Evolutionary conservation across 164 flowering plant species (phyloP), one percentile per base, ranked within the genome.

Genomic region (Tetracentron sinense): DNA sequence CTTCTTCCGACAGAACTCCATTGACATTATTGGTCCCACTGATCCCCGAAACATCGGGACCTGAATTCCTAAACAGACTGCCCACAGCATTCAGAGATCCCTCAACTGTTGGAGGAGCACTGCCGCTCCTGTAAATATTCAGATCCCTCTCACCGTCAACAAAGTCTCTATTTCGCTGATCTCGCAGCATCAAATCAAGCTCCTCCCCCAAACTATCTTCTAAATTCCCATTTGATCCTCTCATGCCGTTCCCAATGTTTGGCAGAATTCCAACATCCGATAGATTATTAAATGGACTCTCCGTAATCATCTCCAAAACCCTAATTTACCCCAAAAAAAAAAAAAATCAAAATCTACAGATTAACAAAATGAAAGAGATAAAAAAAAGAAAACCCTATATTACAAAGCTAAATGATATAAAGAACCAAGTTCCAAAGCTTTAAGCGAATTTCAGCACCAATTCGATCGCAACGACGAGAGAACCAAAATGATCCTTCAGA

Each of bases 51-150:
- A n/a, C n/a, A 12, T 48, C 22, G 10, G 16, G 17, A n/a, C 62
- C 57, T 6, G 38, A 52, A 69, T 73, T 71, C 54, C 65, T 51
- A 49, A 68, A 80, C 25, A 88, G 68, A 79, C 81, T 75, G 7
- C 78, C 91, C 35, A 78, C 82, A 21, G 97, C 88, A 61, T 61
- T 77, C 29, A 81, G 57, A 16, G 97, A 85, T 4, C 97, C 97
- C 58, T 93, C 96, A 2, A 90, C 90, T 1, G 92, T 90, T 4
- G 97, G 97, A 0, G 98, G 97, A 15, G 97, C 98, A 66, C 96
- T 89, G 17, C 98, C 98, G 69, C 97, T 90, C 49, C 98, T 75
- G 56, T 67, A 78, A 4, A 81, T 77, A 61, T 79, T 75, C 26
- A 80, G 64, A 63, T 86, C 95, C 67, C 77, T 78, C 61, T 79